Base-by-base conservation (phyloP, 768 basidiomycete species). In the Naganishia onofrii region DNA sequence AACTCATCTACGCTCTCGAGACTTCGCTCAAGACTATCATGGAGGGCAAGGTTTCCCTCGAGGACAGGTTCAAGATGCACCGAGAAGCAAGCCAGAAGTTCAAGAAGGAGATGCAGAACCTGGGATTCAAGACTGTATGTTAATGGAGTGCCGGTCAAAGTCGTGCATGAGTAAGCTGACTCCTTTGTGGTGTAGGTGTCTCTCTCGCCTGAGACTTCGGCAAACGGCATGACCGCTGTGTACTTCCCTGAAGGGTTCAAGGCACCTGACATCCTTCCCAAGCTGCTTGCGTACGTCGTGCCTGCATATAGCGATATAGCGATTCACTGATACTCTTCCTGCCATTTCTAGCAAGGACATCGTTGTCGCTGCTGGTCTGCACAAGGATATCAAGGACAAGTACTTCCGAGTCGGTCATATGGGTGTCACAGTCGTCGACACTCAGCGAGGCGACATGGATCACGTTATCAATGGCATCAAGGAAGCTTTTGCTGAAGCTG, bases 381-480 rank as follows among this genome's bases (percentile, higher is more conserved):
- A 95, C 81, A 86, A 87, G 69, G 86, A 84, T 44, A 88, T 92
- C 81, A 93, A 91, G 84, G 90, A 89, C 77, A 89, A 88, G 76
- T 95, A 95, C 81, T 93, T 95, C 88, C 89, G 93, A 63, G 71
- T 96, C 66, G 93, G 93, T 36, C 94, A 96, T 80, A 95, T 97
- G 93, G 94, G 94, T 63, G 79, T 89, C 68, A 88, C 89, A n/a
- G 93, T 86, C 26, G 88, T 90, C 8, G 87, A 93, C 70, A 65
- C 82, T 28, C 74, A 84, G 68, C 84, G 93, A 66, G 88, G 86
- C 0, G 93, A 97, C 78, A 78, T 95, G 15, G 88, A 91, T 74
- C 87, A 82, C 76, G 82, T 96, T 68, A 83, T 92, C 54, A 81
- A 83, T 17, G 87, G 87, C 6, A 79, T 96, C 78, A 85, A 84